Evolutionary conservation across 1,284 basidiomycete species (phyloP), one percentile per base, ranked within the genome.

Genomic region (Pseudozyma thailandica): DNA sequence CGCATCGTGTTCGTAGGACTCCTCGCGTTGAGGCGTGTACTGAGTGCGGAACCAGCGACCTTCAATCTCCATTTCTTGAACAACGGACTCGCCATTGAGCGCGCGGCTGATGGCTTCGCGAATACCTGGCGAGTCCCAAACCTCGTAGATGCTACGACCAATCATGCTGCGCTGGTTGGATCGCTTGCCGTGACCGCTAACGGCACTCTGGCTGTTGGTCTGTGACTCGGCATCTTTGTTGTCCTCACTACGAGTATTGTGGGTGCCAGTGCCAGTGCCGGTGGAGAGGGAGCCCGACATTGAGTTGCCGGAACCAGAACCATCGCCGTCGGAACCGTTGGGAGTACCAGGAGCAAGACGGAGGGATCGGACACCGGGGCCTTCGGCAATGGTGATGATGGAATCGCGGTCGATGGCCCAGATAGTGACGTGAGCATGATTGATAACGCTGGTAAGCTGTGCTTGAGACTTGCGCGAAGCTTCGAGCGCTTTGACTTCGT

Each of bases 371-470:
- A 80, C 77, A 33, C 77, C 78, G 0, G 78, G 78, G 10, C 78
- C 78, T 43, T 80, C 78, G 25, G 78, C 78, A 30, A 80, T 64
- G 21, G 75, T 77, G 48, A 80, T 78, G 47, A 61, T 58, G 38
- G 72, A 65, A 15, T 80, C 68, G n/a, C 48, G 51, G 37, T 80
- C 77, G 35, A 78, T 73, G 41, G 78, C 56, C 78, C 78, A 80
- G 48, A 80, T 70, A 35, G 78, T 80, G 48, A 80, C 78, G 52
- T 75, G 74, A 1, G 78, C 78, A 45, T 80, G 78, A 45, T 80
- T 77, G 66, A 80, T 77, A 50, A 80, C 76, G 42, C 70, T 78
- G 12, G 77, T 73, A 18, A 80, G 71, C 52, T 77, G 77, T 3
- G 65, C 65, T 37, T 80, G 78, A 12, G 74, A 54, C 44, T 77